Evolutionary conservation across 1,139 yeast genomes (phyloP), one percentile per base, ranked within the genome.

Genomic region (Citeromyces hawaiiensis): DNA sequence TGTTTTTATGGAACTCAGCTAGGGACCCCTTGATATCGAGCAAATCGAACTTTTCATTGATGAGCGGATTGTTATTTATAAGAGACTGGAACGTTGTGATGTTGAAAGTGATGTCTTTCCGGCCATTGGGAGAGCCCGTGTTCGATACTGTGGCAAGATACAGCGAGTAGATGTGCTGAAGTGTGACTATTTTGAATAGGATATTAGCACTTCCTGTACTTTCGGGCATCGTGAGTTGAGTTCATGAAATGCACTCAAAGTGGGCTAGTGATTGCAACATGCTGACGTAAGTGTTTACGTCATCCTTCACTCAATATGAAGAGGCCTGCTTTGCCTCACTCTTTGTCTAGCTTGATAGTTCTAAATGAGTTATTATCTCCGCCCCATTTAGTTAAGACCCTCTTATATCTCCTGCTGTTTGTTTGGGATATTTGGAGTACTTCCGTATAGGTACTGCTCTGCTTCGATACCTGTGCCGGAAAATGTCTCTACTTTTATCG

Each of bases 61-160:
- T 54, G 35, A 56, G 44, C 5, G 60, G 59, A 41, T 53, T 56
- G 39, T 52, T 53, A 48, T 56, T 56, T 36, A 56, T 55, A 55
- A 55, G 52, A 13, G 55, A 45, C 37, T 53, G 59, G 17, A 56
- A 42, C 38, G 55, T 58, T 19, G 55, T 44, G 13, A 56, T 53
- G 36, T 56, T 56, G 42, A 56, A 55, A 9, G 58, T 53, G 4
- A 56, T 49, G 13, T 53, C 57, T 32, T 49, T 50, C 32, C 55
- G 51, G 9, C 17, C 10, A 13, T 53, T 48, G 3, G 54, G 55
- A 27, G 48, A 49, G 1, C 53, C 43, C 13, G 30, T 17, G 10
- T 15, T 53, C 53, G 37, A 52, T 56, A 9, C 57, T 30, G 35
- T 51, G 21, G 57, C 56, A 21, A 51, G 46, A 40, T 49, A 56